Conservation (phyloP, 2,329 filamentous ascomycete species). For the Fusarium caatingaense region DNA sequence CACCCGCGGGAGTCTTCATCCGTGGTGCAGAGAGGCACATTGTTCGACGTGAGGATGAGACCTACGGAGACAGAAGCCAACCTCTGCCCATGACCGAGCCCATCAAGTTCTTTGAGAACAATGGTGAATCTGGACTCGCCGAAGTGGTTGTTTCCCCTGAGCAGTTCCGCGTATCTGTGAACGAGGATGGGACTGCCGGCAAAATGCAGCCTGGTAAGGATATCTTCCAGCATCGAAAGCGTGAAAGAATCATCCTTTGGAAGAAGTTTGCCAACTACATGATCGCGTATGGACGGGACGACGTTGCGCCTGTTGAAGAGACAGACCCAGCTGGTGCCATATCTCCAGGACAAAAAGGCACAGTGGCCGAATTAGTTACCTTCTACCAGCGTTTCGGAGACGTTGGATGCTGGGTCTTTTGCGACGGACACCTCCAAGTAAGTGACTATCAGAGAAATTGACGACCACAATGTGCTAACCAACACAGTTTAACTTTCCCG, state of each 20-base stretch:
- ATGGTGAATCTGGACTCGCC: slow-evolving; percentile 71
- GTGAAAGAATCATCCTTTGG: slow-evolving; percentile 74
- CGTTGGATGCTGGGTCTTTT: slow-evolving; percentile 84
- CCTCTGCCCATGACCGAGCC: slow-evolving; percentile 70
- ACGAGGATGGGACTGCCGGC: slow-evolving; percentile 68
- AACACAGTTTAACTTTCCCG: slow-evolving; percentile 84
- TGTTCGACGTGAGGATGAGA: slow-evolving; percentile 66
- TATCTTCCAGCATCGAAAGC: slow-evolving; percentile 73
- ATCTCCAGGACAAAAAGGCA: slow-evolving; percentile 52
- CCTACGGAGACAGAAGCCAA: slow-evolving; percentile 68
- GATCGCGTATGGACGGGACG: slow-evolving; percentile 79
- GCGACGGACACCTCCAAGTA: slow-evolving; percentile 82
- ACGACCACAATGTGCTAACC: slow-evolving; percentile 38
- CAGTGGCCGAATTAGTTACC: slow-evolving; percentile 71
- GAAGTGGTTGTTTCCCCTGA: slow-evolving; percentile 73
- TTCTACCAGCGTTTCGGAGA: slow-evolving; percentile 87
- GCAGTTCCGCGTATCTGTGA: slow-evolving; percentile 66
- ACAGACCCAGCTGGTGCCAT: slow-evolving; percentile 55
- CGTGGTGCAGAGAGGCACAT: slow-evolving; percentile 78
- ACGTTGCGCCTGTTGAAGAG: slow-evolving; percentile 64
- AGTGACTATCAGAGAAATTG: slow-evolving; percentile 5
- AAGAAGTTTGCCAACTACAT: slow-evolving; percentile 82
- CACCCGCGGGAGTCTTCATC: slow-evolving; percentile 78
- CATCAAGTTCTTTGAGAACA: slow-evolving; percentile 81
- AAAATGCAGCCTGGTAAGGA: slow-evolving; percentile 73